A percentile compares a stretch with the other conserved stretches of the same genome.
Conservation (phyloP, 805 yeast genomes). For the Limtongia smithiae region DNA sequence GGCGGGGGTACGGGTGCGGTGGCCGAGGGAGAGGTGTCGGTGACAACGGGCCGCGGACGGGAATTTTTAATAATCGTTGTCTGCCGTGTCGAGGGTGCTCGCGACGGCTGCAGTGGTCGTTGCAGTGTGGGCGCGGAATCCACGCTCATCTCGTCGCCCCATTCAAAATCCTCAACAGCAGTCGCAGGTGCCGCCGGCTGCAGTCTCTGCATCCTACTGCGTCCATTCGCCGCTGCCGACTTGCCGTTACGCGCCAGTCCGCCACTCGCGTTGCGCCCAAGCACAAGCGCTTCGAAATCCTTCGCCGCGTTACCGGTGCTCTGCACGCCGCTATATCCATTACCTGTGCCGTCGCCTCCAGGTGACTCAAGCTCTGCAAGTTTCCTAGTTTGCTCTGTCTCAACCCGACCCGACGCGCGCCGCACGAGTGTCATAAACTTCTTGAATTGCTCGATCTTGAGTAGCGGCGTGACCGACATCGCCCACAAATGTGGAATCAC, state of each 20-base stretch:
- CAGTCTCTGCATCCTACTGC: neutral
- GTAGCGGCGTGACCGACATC: constrained; percentile 46
- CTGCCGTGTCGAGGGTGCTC: too few species aligned
- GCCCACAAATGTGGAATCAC: constrained; percentile 54
- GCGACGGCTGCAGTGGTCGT: too few species aligned
- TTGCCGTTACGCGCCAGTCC: neutral
- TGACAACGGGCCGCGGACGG: too few species aligned
- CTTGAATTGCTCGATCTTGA: constrained; percentile 45
- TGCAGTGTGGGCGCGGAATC: too few species aligned
- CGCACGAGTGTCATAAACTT: constrained; percentile 42
- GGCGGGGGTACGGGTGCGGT: too few species aligned
- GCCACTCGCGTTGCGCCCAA: constrained; percentile 9
- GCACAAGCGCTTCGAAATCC: constrained; percentile 28
- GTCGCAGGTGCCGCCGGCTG: constrained; percentile 12
- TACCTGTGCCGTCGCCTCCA: neutral
- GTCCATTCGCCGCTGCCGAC: neutral
- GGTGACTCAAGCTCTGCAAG: constrained; percentile 29
- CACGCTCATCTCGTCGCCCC: constrained; percentile 2
- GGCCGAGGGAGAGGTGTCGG: too few species aligned
- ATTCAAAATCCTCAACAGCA: constrained; percentile 15
- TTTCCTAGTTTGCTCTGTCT: constrained; percentile 41
- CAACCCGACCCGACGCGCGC: constrained; percentile 45
- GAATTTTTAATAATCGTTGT: too few species aligned
- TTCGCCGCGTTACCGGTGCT: constrained; percentile 20
- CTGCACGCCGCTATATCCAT: neutral